phyloP scores from a whole-genome alignment of 495 filamentous ascomycete genomes.

The Usnea hakonensis region DNA sequence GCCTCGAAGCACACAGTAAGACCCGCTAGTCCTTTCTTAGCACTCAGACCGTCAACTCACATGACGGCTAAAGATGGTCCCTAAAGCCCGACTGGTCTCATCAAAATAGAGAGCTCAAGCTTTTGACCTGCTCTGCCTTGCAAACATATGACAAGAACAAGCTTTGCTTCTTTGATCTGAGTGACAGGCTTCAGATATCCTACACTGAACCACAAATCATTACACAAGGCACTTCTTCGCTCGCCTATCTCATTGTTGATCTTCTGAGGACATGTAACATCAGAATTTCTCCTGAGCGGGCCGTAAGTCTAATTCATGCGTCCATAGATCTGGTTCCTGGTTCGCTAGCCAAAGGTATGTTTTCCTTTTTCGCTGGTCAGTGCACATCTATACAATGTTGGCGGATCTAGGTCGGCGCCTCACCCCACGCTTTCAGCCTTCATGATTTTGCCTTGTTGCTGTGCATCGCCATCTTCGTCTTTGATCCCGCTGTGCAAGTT shows the following conservation, averaged over 20 bases:
- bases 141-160: neutral
- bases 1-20: neutral
- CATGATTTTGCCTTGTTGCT: slow-evolving; percentile 38
- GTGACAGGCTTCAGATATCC: neutral
- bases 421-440: slow-evolving; percentile 35
- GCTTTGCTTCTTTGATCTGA: neutral
- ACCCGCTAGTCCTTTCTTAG: neutral
- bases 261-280: neutral
- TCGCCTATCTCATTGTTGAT: neutral
- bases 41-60: neutral
- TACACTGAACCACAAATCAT: neutral
- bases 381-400: slow-evolving; percentile 32
- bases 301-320: slow-evolving; percentile 39
- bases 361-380: slow-evolving; percentile 38
- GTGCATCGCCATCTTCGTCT: slow-evolving; percentile 37
- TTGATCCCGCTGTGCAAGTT: slow-evolving; percentile 36
- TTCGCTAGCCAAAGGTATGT: slow-evolving; percentile 40
- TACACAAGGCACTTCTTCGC: neutral
- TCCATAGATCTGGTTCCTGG: slow-evolving; percentile 36
- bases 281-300: slow-evolving; percentile 42
- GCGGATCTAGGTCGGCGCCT: neutral
- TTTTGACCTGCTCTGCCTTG: neutral
- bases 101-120: neutral
- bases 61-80: too few relatives aligned
- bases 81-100: neutral